Conservation (phyloP, 352 stramenopile genomes). For the Pythium angustatum region DNA sequence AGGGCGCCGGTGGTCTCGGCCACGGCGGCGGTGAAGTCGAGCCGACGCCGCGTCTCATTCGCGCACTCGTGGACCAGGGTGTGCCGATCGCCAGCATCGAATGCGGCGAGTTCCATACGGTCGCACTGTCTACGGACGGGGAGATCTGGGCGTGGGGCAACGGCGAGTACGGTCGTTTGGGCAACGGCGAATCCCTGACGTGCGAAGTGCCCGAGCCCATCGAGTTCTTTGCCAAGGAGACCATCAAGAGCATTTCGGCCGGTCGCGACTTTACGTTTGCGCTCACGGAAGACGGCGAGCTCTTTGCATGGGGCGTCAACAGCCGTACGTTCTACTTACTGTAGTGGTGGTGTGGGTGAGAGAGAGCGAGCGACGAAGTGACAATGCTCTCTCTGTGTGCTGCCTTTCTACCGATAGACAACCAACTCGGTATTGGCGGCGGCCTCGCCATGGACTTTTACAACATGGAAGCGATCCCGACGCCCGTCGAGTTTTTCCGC, state of each 20-base stretch:
- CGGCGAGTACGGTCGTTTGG: conserved; percentile 90
- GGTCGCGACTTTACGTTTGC: conserved; percentile 90
- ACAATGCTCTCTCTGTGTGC: no score
- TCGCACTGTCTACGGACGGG: conserved; percentile 84
- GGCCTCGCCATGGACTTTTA: conserved; percentile 92
- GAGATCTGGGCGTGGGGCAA: conserved; percentile 93
- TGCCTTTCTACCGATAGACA: conserved; percentile 54
- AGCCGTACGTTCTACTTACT: conserved; percentile 88
- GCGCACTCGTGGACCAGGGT: conserved; percentile 77
- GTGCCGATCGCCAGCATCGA: conserved; percentile 72
- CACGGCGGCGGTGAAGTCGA: conserved; percentile 78
- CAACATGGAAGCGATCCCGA: conserved; percentile 93
- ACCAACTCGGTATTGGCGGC: conserved; percentile 88
- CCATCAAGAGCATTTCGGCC: conserved; percentile 68
- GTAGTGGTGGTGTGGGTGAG: no score
- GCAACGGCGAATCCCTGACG: conserved; percentile 86
- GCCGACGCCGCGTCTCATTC: conserved; percentile 62
- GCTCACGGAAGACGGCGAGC: conserved; percentile 76
- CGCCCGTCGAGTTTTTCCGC: conserved; percentile 75
- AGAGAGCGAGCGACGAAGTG: no score
- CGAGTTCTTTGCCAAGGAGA: conserved; percentile 81
- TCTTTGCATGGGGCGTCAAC: conserved; percentile 93
- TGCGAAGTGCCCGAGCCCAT: conserved; percentile 82
- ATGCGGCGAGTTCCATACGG: conserved; percentile 89
- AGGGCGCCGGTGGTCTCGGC: conserved; percentile 71